Conservation (phyloP, 139 green algal species). For the Auxenochlorella pyrenoidosa region DNA sequence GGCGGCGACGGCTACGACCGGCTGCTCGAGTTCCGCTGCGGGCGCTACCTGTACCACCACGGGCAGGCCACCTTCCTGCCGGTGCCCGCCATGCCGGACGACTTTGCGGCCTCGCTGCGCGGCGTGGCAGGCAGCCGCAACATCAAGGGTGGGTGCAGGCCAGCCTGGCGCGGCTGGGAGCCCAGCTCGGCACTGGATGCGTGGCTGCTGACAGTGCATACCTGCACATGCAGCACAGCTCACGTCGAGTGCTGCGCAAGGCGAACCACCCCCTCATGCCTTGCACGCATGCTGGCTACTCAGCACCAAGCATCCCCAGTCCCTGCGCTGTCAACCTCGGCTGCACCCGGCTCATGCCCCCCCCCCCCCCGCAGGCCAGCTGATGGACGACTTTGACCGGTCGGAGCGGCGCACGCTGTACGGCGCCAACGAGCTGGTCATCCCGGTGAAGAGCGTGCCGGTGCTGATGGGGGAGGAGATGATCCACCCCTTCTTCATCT, state of each 20-base stretch:
- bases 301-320: neutral
- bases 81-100: constrained; percentile 28
- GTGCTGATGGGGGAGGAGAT: constrained; percentile 45
- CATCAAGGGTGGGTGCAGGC: constrained; percentile 28
- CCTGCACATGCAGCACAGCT: too few relatives aligned
- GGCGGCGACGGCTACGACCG: constrained; percentile 41
- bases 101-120: constrained; percentile 28
- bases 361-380: constrained; percentile 10
- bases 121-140: constrained; percentile 15
- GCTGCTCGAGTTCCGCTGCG: constrained; percentile 45
- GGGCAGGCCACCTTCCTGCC: constrained; percentile 39
- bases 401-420: constrained; percentile 32
- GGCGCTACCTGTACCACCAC: constrained; percentile 42
- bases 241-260: too few relatives aligned
- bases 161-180: too few relatives aligned
- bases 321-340: neutral
- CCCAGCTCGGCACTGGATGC: neutral
- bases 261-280: too few relatives aligned
- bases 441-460: constrained; percentile 30
- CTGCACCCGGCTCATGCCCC: neutral
- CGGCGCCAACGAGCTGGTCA: constrained; percentile 43
- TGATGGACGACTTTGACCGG: constrained; percentile 45
- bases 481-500: constrained; percentile 53
- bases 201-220: too few relatives aligned
- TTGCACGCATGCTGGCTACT: too few relatives aligned